These are phyloP conservation scores for Crithidia bombi DNA, from an alignment of 208 protist species.

Conservation along the genomic window DNA sequence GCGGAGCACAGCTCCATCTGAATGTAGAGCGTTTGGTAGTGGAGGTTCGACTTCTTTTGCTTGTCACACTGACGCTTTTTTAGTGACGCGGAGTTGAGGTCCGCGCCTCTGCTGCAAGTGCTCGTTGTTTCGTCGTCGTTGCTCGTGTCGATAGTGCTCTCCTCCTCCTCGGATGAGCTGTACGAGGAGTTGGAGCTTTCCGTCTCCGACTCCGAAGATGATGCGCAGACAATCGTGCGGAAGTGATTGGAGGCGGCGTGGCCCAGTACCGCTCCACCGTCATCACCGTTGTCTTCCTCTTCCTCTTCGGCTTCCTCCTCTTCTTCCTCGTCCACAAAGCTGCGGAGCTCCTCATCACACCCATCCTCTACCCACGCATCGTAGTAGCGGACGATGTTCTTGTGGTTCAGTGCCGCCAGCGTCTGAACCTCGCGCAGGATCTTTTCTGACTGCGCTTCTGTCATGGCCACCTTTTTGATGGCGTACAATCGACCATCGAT, in stretches of 20 bases:
- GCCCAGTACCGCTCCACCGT: not conserved
- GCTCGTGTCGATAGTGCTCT: conserved; percentile 8
- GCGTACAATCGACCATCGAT: conserved; percentile 83
- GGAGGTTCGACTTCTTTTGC: not conserved
- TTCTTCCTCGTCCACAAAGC: conserved; percentile 52
- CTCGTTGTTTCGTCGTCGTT: conserved; percentile 1
- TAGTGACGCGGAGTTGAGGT: not conserved
- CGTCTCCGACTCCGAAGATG: conserved; percentile 8
- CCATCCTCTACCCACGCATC: conserved; percentile 89
- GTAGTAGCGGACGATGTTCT: conserved; percentile 90
- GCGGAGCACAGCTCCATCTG: conserved; percentile 89
- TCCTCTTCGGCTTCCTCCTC: conserved; percentile 43
- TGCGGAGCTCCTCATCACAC: conserved; percentile 74
- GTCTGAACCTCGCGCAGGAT: conserved; percentile 82
- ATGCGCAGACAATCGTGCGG: conserved; percentile 15
- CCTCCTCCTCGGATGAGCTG: conserved; percentile 14
- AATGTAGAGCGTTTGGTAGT: conserved; percentile 81
- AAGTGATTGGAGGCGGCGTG: not conserved
- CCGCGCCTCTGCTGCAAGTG: not conserved
- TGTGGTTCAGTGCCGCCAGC: conserved; percentile 77
- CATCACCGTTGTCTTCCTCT: conserved; percentile 11
- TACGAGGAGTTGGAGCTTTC: conserved; percentile 2
- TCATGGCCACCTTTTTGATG: conserved; percentile 86
- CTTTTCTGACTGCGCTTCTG: conserved; percentile 57
- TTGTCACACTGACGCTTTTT: not conserved